Evolutionary conservation across 2,329 filamentous ascomycete species (phyloP).

Genomic region (Aureobasidium melanogenum): DNA sequence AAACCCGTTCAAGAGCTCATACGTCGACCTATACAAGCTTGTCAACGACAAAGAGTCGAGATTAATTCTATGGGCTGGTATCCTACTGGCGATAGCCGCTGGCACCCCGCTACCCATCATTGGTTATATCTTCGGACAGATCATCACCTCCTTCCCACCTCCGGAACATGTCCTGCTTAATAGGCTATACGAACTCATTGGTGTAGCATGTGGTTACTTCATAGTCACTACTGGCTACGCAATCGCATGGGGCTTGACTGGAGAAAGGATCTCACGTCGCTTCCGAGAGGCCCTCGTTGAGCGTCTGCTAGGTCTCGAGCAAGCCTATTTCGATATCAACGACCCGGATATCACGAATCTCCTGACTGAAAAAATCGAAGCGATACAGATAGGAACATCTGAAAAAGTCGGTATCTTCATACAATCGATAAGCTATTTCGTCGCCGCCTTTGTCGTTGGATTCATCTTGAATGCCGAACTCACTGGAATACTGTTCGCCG

Average conservation of each 20-base stretch:
- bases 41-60: slow-evolving; percentile 34
- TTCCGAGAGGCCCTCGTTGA: slow-evolving; percentile 39
- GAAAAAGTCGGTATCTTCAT: slow-evolving; percentile 41
- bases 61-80: slow-evolving; percentile 26
- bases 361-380: slow-evolving; percentile 37
- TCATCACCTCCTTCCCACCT: slow-evolving; percentile 44
- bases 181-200: slow-evolving; percentile 36
- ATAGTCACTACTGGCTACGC: slow-evolving; percentile 41
- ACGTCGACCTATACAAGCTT: slow-evolving; percentile 39
- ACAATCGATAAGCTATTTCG: slow-evolving; percentile 37
- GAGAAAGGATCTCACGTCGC: slow-evolving; percentile 40
- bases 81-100: slow-evolving; percentile 30
- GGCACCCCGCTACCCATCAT: slow-evolving; percentile 34
- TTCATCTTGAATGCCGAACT: slow-evolving; percentile 35
- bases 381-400: slow-evolving; percentile 38
- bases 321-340: slow-evolving; percentile 43
- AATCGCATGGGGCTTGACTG: slow-evolving; percentile 41
- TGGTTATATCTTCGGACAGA: slow-evolving; percentile 37
- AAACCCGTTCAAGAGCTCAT: slow-evolving; percentile 40
- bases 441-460: slow-evolving; percentile 37
- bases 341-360: slow-evolving; percentile 41
- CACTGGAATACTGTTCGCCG: slow-evolving; percentile 34
- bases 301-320: slow-evolving; percentile 42
- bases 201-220: slow-evolving; percentile 41
- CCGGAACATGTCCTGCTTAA: slow-evolving; percentile 33